Base-by-base conservation (phyloP, 83 land plant genomes). In the Diphasiastrum complanatum region DNA sequence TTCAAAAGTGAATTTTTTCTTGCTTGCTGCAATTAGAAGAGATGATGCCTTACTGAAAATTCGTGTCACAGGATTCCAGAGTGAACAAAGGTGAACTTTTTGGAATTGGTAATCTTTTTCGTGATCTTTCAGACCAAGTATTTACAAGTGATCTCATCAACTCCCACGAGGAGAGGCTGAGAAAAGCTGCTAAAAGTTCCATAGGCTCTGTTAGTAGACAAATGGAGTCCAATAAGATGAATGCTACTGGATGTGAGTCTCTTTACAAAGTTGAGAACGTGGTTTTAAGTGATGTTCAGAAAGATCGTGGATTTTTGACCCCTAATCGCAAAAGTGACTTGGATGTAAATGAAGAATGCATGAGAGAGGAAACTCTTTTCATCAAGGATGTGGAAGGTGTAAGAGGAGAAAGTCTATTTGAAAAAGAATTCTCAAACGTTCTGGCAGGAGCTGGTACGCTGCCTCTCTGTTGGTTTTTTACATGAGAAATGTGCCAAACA, bases 61-160 rank as follows among this genome's bases (percentile, higher is more conserved):
- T 45, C 32, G 8, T 47, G 35, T 59, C 69, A 37, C 83, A 91
- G 97, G 97, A 87, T 53, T 87, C 85, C 56, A 91, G 87, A 69
- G 78, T 79, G 40, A 72, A 80, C 35, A 83, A 91, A 70, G 97
- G 97, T 3, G 97, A 91, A 69, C 89, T 91, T 63, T 91, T 91
- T 75, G 97, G 97, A 16, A 79, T 87, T 47, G 64, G 87, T 70
- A 91, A 91, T 70, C 58, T 91, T 10, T 87, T 91, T 29, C 79
- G 87, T 52, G 95, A 91, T 37, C 83, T 91, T 2, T 87, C 85
- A 40, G 87, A 81, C 40, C 77, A 85, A 70, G 81, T 83, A n/a
- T 91, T 91, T 51, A 87, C 97, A 0, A 85, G 91, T 63, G 97
- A 88, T 69, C 87, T 91, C 33, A 79, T 91, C 61, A 95, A 83